phyloP scores from a whole-genome alignment of 2,329 filamentous ascomycete species.

The Nothomitra cinnamomea region DNA sequence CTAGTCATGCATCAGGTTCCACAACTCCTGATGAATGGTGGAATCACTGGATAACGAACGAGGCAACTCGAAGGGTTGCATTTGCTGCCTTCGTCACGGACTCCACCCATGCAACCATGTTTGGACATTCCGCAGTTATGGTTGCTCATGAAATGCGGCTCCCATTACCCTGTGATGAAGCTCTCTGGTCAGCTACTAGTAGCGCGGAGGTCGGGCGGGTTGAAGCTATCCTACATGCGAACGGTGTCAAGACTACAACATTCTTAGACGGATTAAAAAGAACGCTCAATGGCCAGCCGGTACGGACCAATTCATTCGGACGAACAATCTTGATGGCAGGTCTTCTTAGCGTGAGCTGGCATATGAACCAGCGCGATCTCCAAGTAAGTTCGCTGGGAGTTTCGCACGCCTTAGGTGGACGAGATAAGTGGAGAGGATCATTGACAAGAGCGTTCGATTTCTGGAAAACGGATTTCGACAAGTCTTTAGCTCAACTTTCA shows the following conservation, averaged over 20 bases:
- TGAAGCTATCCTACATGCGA: constrained; percentile 62
- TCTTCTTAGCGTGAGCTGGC: constrained; percentile 83
- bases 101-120: constrained; percentile 93
- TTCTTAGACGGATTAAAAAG: constrained; percentile 86
- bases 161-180: constrained; percentile 81
- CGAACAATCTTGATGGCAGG: constrained; percentile 89
- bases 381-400: constrained; percentile 80
- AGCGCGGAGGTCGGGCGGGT: constrained; percentile 72
- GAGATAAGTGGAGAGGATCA: constrained; percentile 79
- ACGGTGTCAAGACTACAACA: constrained; percentile 67
- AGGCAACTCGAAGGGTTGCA: constrained; percentile 74
- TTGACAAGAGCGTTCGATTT: constrained; percentile 79
- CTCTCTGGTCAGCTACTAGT: constrained; percentile 78
- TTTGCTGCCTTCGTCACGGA: constrained; percentile 93
- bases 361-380: constrained; percentile 91
- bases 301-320: constrained; percentile 85
- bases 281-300: constrained; percentile 69
- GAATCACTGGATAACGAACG: constrained; percentile 90
- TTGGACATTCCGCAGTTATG: constrained; percentile 93
- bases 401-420: constrained; percentile 60
- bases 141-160: constrained; percentile 89
- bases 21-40: constrained; percentile 79
- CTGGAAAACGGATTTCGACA: constrained; percentile 87
- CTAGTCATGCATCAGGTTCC: constrained; percentile 36
- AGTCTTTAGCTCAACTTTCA: constrained; percentile 40